Percentiles rank a stretch among this genome's conserved stretches.
phyloP scores from a whole-genome alignment of 768 basidiomycete species.

The Hypholoma fasciculare region DNA sequence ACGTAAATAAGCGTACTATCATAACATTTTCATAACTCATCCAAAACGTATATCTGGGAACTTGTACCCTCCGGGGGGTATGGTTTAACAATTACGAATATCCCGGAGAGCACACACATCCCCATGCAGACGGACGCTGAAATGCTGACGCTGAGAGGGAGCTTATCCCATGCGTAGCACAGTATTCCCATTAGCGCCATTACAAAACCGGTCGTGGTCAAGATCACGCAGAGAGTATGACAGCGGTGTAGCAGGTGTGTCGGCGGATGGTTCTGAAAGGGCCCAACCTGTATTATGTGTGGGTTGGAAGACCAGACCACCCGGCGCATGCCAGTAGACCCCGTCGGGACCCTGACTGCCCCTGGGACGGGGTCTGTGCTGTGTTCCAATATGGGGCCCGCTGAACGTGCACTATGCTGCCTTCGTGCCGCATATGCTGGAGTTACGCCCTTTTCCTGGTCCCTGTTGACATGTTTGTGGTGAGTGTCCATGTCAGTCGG shows the following conservation, averaged over 20 bases:
- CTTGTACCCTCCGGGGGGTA: slow-evolving; percentile 12
- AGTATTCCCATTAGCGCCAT: slow-evolving; percentile 51
- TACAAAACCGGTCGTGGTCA: slow-evolving; percentile 48
- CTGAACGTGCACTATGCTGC: neutral
- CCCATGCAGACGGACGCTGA: slow-evolving; percentile 41
- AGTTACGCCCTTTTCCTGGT: neutral
- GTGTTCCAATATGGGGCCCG: slow-evolving; percentile 1
- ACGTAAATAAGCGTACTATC: neutral
- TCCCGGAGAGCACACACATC: slow-evolving; percentile 25
- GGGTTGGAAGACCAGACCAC: slow-evolving; percentile 46
- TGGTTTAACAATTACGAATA: slow-evolving; percentile 12
- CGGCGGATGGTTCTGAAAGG: slow-evolving; percentile 39
- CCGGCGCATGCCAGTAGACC: neutral
- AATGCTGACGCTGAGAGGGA: slow-evolving; percentile 44
- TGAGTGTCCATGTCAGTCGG: neutral
- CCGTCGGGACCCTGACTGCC: slow-evolving; percentile 7
- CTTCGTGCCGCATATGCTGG: neutral
- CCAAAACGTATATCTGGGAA: slow-evolving; percentile 6
- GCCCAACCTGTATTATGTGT: slow-evolving; percentile 52
- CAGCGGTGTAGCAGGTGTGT: slow-evolving; percentile 48
- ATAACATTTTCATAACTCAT: neutral
- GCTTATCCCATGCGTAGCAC: slow-evolving; percentile 50
- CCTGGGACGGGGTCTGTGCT: slow-evolving; percentile 18
- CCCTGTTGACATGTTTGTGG: neutral
- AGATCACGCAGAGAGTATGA: slow-evolving; percentile 47